Evolutionary conservation across 345 rosid species (phyloP).

Genomic region (Crucihimalaya himalaica): DNA sequence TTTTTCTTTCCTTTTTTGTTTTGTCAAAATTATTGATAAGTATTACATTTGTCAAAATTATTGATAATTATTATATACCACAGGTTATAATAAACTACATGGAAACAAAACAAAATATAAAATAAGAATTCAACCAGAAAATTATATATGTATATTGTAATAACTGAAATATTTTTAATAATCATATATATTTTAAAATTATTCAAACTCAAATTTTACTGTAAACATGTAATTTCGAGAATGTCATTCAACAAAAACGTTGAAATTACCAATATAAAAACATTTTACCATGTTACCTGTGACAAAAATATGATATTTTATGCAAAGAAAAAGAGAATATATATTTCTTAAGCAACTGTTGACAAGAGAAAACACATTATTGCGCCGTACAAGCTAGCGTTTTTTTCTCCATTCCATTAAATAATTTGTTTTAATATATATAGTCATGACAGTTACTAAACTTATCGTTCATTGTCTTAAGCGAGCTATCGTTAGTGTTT

Average conservation of each 20-base stretch:
- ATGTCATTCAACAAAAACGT: background rate
- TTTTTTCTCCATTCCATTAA: constrained; percentile 11
- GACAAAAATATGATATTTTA: background rate
- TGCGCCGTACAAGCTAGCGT: constrained; percentile 29
- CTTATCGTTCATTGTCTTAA: background rate
- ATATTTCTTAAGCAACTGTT: constrained; percentile 14
- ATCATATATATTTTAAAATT: background rate
- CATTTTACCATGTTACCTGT: background rate
- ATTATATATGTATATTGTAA: background rate
- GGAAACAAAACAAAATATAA: background rate
- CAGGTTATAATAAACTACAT: background rate
- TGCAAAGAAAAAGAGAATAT: constrained; percentile 11
- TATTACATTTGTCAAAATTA: background rate
- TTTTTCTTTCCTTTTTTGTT: background rate
- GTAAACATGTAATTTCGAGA: background rate
- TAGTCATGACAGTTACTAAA: constrained; percentile 4
- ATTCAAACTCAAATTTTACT: background rate
- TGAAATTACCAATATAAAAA: background rate
- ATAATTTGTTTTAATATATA: background rate
- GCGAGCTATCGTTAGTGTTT: background rate
- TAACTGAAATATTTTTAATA: background rate
- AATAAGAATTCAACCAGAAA: background rate
- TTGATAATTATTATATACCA: background rate
- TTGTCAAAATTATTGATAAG: background rate
- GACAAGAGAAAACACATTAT: background rate